Evolutionary conservation across 1,284 basidiomycete species (phyloP).

Genomic region (Pseudomicrostroma phylloplanum): DNA sequence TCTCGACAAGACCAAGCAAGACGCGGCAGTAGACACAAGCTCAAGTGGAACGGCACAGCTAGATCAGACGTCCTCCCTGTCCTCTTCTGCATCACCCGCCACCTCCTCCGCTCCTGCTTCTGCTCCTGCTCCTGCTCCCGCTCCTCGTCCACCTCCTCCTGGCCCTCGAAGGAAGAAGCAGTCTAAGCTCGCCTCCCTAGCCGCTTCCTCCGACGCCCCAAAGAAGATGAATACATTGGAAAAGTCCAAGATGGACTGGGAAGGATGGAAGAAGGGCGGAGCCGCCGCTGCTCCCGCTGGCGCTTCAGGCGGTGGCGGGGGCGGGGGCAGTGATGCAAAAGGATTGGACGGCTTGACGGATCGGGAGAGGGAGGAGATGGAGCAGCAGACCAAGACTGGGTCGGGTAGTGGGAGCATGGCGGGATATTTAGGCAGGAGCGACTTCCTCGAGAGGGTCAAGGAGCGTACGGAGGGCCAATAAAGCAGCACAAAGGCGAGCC

Average conservation of each 20-base stretch:
- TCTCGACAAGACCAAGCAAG: neutral
- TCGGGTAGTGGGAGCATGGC: conserved; percentile 43
- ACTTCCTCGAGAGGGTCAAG: conserved; percentile 45
- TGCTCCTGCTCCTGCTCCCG: conserved; percentile 2
- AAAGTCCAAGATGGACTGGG: conserved; percentile 49
- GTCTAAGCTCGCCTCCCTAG: conserved; percentile 29
- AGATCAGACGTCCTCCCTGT: neutral
- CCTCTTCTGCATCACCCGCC: conserved; percentile 10
- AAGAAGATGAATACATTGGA: conserved; percentile 49
- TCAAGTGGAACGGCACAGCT: neutral
- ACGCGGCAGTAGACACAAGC: no score
- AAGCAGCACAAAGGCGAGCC: neutral
- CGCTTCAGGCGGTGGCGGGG: neutral
- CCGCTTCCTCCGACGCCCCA: conserved; percentile 20
- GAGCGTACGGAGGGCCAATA: conserved; percentile 23
- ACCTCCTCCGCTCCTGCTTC: neutral
- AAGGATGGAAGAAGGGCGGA: conserved; percentile 19
- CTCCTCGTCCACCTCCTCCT: neutral
- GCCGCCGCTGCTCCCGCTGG: neutral
- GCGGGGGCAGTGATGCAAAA: neutral
- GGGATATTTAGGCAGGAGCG: conserved; percentile 41
- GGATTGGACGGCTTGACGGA: neutral
- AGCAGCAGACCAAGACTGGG: conserved; percentile 45
- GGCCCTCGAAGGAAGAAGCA: conserved; percentile 25
- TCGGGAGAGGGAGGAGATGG: conserved; percentile 42